Evolutionary conservation across 208 protist species (phyloP), one percentile per base, ranked within the genome.

Genomic region (Leishmania aethiopica): DNA sequence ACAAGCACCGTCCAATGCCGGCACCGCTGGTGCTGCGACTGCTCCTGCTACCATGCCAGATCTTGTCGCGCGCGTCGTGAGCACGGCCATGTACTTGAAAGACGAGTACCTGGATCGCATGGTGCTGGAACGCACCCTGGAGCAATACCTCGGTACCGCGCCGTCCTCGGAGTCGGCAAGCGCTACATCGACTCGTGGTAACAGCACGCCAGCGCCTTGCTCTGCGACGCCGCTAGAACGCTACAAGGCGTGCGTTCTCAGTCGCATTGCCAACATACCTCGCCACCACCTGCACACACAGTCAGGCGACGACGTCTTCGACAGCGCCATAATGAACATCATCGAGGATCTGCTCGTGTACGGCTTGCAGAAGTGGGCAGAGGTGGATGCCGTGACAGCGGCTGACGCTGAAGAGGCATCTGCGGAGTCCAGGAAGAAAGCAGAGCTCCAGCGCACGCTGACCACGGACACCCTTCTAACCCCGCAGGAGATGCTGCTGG

Each of bases 71-170:
- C 91, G 94, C 35, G 87, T 95, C 6, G 73, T 95, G 35, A 90
- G 87, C 53, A 85, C 91, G 0, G 92, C 88, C 17, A 86, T 95
- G 37, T 92, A 91, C 78, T 57, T 96, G 35, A 97, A 97, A 77
- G 94, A 97, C 80, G 94, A 97, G 70, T 97, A 97, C 80, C 84
- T 97, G 77, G 94, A 97, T 40, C 91, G 93, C 11, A 90, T 97
- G 88, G 88, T 96, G 59, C 66, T 97, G 70, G 86, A 94, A 76
- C 84, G 92, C 28, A 81, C 83, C 17, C 71, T 90, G 64, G 66
- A 84, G 64, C 75, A 87, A 70, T 57, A 82, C 60, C 42, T 78
- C 1, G 79, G 80, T n/a, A 76, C 71, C 4, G 75, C 75, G 22
- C 55, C 66, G 1, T 60, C 83, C 47, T 60, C 64, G 11, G 70